Percentiles rank a stretch among this genome's conserved stretches.
Conservation (phyloP, 176 grass and related monocot species). For the Musa itinerans region DNA sequence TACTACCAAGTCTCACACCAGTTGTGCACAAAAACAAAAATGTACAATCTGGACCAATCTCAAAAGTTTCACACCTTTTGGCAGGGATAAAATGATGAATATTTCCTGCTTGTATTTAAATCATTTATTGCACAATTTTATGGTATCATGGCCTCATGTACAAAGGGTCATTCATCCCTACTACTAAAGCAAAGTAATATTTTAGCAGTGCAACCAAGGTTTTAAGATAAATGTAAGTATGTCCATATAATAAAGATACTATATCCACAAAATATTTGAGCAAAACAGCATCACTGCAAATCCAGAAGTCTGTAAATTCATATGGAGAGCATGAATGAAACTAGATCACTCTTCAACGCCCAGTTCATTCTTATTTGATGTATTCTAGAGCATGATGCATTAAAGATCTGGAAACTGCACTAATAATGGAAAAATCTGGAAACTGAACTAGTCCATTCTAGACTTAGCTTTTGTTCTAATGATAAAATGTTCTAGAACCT, state of each 20-base stretch:
- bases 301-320: too few relatives aligned
- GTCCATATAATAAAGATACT: neutral
- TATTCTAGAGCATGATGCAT: too few relatives aligned
- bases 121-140: neutral
- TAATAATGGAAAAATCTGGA: too few relatives aligned
- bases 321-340: too few relatives aligned
- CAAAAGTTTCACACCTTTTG: neutral
- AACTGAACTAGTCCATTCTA: too few relatives aligned
- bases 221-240: neutral
- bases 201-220: neutral
- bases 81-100: neutral
- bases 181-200: neutral
- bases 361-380: too few relatives aligned
- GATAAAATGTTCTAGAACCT: too few relatives aligned
- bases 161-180: neutral
- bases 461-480: too few relatives aligned
- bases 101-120: neutral
- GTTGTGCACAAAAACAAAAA: neutral
- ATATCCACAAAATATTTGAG: neutral
- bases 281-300: too few relatives aligned
- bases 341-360: too few relatives aligned
- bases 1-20: too few relatives aligned
- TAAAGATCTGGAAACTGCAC: too few relatives aligned
- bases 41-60: neutral
- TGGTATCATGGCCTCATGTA: neutral